Percentiles rank a stretch among this genome's conserved stretches.
Conservation (phyloP, 2,329 filamentous ascomycete species). For the Fusarium scirpi region DNA sequence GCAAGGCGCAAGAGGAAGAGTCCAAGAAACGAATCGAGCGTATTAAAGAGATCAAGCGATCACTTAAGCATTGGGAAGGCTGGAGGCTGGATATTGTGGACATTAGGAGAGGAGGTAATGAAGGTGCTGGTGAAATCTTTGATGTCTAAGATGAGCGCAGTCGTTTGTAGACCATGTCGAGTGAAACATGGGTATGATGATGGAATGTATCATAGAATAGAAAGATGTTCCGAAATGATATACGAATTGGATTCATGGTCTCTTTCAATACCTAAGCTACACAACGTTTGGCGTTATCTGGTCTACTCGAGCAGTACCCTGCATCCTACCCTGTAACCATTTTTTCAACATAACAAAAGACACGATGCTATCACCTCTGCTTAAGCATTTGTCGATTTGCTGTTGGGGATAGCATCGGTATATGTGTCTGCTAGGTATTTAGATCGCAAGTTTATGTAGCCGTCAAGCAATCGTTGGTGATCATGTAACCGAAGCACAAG, state of each 20-base stretch:
- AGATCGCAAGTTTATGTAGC: neutral
- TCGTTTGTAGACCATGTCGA: neutral
- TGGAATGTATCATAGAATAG: constrained; percentile 28
- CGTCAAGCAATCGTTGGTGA: neutral
- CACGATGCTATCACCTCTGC: neutral
- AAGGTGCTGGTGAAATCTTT: constrained; percentile 73
- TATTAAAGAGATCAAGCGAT: constrained; percentile 73
- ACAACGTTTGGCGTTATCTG: neutral
- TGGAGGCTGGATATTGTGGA: constrained; percentile 76
- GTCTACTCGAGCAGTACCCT: neutral
- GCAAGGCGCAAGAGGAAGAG: constrained; percentile 72
- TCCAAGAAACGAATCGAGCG: constrained; percentile 69
- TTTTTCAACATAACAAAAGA: neutral
- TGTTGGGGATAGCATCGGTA: neutral
- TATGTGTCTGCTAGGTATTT: accelerated
- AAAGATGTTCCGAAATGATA: constrained; percentile 7
- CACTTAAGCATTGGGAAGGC: constrained; percentile 74
- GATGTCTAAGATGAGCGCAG: constrained; percentile 61
- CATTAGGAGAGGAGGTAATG: constrained; percentile 65
- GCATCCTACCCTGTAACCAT: constrained; percentile 5
- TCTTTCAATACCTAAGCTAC: neutral
- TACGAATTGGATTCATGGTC: constrained; percentile 16
- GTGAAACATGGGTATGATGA: neutral
- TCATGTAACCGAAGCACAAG: neutral
- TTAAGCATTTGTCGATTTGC: neutral